Evolutionary conservation across 139 green algal genomes (phyloP), one percentile per base, ranked within the genome.

Genomic region (Coccomyxa sp.): DNA sequence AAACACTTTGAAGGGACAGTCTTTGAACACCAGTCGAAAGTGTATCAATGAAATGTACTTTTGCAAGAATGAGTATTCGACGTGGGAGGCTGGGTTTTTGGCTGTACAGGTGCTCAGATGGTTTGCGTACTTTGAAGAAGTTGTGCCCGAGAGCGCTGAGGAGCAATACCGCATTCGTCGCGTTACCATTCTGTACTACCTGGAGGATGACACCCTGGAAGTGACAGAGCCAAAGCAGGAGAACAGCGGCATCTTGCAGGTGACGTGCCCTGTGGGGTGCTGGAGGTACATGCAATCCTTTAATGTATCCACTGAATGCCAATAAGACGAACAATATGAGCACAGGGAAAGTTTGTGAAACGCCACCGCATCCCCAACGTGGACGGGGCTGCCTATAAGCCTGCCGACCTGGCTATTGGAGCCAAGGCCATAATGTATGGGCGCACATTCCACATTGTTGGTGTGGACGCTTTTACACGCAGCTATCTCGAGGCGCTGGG

Each of bases 71-170:
- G n/a, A n/a, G n/a, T n/a, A 30, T 51, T 25, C 68, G n/a, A 21
- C 68, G n/a, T 77, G 23, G 21, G 14, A 51, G 12, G 71, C 71
- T 77, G 14, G 71, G 25, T 45, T n/a, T 18, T 77, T 31, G 71
- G 23, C 28, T 77, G 71, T 10, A 38, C 71, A 98, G 94, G 95
- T 98, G 16, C 88, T 99, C 32, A 90, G 96, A 25, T 99, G 96
- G 90, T 97, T 90, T 83, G 95, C 90, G 32, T 98, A 94, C 84
- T 98, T 98, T 88, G 93, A 94, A 79, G 95, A 98, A 86, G 68
- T 75, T 0, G 94, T 98, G 23, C 86, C 86, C 1, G 92, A 98
- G 82, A 91, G 83, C 67, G 89, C 91, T 78, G 28, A 57, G 28
- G 90, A 93, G 79, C 94, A 95, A 77, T 91, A 92, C 84, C 90